Evolutionary conservation across 257 asterid species (phyloP).

Genomic region (Paulownia fortunei): DNA sequence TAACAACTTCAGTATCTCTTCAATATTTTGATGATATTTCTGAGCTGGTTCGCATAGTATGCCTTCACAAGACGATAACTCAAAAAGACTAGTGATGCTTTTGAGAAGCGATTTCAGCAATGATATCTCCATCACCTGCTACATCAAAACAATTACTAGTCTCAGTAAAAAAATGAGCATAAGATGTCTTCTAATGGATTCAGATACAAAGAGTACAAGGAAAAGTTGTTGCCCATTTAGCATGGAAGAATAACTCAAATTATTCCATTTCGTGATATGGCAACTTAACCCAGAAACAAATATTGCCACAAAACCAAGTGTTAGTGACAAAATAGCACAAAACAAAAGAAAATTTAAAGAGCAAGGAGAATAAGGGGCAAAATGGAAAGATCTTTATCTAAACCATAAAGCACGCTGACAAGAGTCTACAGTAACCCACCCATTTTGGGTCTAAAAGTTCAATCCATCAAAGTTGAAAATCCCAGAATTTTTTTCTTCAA

Average conservation of each 20-base stretch:
- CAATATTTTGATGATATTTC: constrained; percentile 59
- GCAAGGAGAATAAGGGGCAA: not conserved
- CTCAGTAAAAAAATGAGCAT: constrained; percentile 22
- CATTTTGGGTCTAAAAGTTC: too few relatives aligned
- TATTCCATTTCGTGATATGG: not conserved
- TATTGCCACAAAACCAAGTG: not conserved
- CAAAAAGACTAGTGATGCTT: constrained; percentile 57
- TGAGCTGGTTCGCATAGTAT: constrained; percentile 62
- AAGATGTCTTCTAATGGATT: not conserved
- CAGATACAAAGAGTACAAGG: not conserved
- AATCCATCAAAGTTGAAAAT: not conserved
- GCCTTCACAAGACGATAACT: constrained; percentile 59
- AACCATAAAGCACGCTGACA: not conserved
- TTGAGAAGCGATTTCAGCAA: constrained; percentile 67
- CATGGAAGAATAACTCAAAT: not conserved
- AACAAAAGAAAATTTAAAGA: not conserved
- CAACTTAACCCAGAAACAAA: not conserved
- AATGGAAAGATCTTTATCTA: not conserved
- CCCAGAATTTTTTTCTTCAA: not conserved
- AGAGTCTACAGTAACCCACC: not conserved
- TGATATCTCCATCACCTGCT: constrained; percentile 81
- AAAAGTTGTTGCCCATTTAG: not conserved
- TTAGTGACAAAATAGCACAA: not conserved
- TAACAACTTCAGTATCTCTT: constrained; percentile 65
- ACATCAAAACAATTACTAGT: constrained; percentile 28